Evolutionary conservation across 164 flowering plant genomes (phyloP), one percentile per base, ranked within the genome.

Genomic region (Vitis rupestris): DNA sequence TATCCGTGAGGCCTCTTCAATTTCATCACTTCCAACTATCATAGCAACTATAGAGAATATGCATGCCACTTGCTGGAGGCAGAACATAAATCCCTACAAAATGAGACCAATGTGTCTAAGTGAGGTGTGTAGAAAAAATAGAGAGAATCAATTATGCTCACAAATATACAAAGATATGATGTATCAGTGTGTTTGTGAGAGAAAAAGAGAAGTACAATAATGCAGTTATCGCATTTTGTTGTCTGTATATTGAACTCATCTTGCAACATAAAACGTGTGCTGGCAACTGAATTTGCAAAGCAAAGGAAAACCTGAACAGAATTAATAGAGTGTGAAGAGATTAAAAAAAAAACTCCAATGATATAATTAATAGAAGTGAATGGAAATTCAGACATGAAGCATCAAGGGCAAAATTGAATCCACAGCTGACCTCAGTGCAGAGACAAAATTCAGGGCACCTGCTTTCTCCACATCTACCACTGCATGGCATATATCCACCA

Each of bases 181-280:
- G 58, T n/a, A 27, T 13, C 8, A 3, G 29, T 23, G 64, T 19
- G 56, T 53, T 23, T 16, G 49, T 30, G 62, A 17, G 65, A 50
- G 65, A 48, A 64, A 17, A 61, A 59, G 73, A 63, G 67, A 75
- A 31, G 56, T 88, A 90, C 92, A 75, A 90, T 86, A 17, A 90
- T 88, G 88, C 92, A 88, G 79, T 88, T 87, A 65, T 90, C 95
- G 60, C 95, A 90, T 59, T 84, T 69, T 15, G 92, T 88, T 63
- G 91, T 88, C 73, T 84, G 90, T 72, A 90, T 88, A 72, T 84
- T 87, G 86, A 90, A 90, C 72, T 90, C 91, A 73, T 90, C 95
- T 81, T 87, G 94, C 84, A 90, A 72, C 76, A 90, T 55, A 72
- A 88, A 90, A 51, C 95, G 91, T 1, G 95, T 88, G 49, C 92